Conservation (phyloP, 345 rosid genomes). For the Populus tremula region DNA sequence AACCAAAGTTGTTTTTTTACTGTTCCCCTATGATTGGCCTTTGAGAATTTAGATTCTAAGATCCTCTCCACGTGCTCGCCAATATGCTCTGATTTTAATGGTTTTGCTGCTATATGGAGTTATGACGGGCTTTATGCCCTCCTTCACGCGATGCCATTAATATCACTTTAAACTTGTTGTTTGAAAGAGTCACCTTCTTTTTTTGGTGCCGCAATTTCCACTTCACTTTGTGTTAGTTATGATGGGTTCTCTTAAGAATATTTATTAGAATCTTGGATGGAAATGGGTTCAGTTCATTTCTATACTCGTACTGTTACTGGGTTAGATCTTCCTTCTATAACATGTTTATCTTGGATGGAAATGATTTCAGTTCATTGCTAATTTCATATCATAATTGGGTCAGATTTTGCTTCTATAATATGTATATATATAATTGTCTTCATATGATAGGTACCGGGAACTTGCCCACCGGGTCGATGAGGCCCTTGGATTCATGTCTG, state of each 20-base stretch:
- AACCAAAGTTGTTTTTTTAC: neutral
- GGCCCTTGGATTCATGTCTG: constrained; percentile 34
- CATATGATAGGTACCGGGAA: constrained; percentile 24
- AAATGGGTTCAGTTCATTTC: neutral
- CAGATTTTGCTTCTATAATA: constrained; percentile 1
- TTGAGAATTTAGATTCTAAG: neutral
- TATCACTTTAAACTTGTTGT: neutral
- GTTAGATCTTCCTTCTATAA: neutral
- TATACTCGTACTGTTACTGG: neutral
- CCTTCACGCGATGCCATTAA: neutral
- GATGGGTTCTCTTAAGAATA: neutral
- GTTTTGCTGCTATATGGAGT: neutral
- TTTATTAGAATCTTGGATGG: constrained; percentile 2
- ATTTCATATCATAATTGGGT: neutral
- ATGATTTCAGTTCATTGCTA: neutral
- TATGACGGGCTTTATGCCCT: neutral
- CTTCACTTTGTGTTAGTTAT: neutral
- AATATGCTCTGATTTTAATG: neutral
- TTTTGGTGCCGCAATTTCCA: neutral
- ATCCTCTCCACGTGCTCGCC: neutral
- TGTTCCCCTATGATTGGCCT: neutral
- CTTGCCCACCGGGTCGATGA: constrained; percentile 32
- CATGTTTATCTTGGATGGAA: neutral
- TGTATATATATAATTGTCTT: neutral
- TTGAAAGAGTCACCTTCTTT: neutral